A percentile compares a stretch with the other conserved stretches of the same genome.
Conservation (phyloP, 495 filamentous ascomycete species). For the Aspergillus coremiiformis region DNA sequence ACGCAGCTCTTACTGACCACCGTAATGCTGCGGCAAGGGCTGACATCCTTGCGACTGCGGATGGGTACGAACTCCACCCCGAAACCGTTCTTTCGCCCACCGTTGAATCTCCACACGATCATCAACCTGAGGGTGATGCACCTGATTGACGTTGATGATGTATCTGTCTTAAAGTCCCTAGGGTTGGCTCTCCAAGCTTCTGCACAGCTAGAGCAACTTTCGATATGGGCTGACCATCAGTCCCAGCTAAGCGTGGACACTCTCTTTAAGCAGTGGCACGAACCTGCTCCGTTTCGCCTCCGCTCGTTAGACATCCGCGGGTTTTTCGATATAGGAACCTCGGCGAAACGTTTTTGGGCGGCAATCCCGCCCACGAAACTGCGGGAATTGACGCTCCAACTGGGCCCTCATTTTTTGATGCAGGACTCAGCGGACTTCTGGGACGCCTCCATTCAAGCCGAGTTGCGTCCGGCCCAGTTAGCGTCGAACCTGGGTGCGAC, state of each 20-base stretch:
- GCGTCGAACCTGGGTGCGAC: not conserved
- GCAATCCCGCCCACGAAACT: not conserved
- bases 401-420: not conserved
- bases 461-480: not conserved
- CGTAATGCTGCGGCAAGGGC: not conserved
- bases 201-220: not conserved
- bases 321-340: not conserved
- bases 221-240: not conserved
- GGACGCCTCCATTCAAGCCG: not conserved
- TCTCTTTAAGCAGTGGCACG: not conserved
- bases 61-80: constrained; percentile 2
- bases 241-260: not conserved
- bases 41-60: not conserved
- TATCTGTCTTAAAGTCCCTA: not conserved
- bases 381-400: not conserved
- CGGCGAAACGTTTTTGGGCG: not conserved
- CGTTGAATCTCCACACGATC: not conserved
- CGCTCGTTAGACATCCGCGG: not conserved
- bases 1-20: not conserved
- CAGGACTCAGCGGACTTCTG: not conserved
- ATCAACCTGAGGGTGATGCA: not conserved
- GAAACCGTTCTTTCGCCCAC: constrained; percentile 1
- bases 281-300: not conserved
- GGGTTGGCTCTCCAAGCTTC: not conserved
- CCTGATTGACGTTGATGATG: not conserved